Evolutionary conservation across 768 basidiomycete species (phyloP), one percentile per base, ranked within the genome.

Genomic region (Lentinula lateritia): DNA sequence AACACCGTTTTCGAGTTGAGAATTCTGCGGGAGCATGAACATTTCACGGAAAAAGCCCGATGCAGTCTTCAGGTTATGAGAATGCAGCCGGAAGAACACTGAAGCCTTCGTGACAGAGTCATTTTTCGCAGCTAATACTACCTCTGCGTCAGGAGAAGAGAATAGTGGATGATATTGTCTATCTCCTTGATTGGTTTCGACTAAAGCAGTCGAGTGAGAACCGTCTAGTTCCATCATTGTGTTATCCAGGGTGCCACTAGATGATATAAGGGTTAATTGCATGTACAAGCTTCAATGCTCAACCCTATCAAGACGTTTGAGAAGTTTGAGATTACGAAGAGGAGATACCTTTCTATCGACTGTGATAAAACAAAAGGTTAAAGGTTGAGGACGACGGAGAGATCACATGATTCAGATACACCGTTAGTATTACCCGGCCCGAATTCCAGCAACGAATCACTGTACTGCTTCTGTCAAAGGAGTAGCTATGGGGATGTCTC

Each of bases 11-110:
- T 60, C 50, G 0, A 56, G 41, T 3, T 61, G 46, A 39, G 63
- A 61, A 23, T 63, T 66, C 66, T 82, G 80, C 1, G 87, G 87
- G 0, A 89, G 74, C 20, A 79, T 77, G 68, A 86, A 84, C 73
- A 87, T 84, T 6, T 82, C 70, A 12, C 81, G 78, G 68, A 86
- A 87, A 80, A 86, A 88, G 20, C 83, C 82, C 4, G 86, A 87
- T 0, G 87, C 86, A 16, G 80, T 83, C 66, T 83, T 86, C 45
- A 89, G 75, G 1, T 82, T 83, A 71, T 76, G 81, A 0, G 83
- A 80, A 61, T 87, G 86, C 15, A 87, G 76, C 32, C 81, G 79
- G 68, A 88, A 88, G 66, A 75, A 72, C 48, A 79, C 72, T 6
- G 74, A 71, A 32, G 80, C 79, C 12, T n/a, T 34, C 23, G 46